These are phyloP conservation scores for Fusarium begoniae DNA, from an alignment of 2,329 filamentous ascomycete genomes.

Conservation along the genomic window DNA sequence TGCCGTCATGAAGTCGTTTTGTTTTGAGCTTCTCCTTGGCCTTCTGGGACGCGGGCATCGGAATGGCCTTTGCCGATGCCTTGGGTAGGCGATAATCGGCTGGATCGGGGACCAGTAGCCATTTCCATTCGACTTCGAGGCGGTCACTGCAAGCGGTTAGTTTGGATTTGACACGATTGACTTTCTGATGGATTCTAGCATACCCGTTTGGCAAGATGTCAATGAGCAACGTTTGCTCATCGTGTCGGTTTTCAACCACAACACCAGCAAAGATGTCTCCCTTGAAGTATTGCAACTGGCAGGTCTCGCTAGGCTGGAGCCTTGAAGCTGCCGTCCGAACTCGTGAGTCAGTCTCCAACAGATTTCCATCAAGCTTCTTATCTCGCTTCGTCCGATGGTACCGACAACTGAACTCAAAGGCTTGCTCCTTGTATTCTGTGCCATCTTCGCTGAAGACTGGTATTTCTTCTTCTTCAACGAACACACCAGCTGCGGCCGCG, in stretches of 20 bases:
- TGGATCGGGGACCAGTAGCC: conserved; percentile 77
- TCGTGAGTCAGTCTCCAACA: conserved; percentile 74
- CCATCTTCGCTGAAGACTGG: conserved; percentile 91
- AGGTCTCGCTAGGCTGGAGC: conserved; percentile 77
- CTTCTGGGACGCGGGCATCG: conserved; percentile 71
- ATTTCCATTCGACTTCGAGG: conserved; percentile 86
- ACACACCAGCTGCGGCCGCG: conserved; percentile 88
- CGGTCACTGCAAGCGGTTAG: conserved; percentile 69
- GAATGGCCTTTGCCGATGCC: conserved; percentile 76
- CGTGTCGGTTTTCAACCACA: conserved; percentile 81
- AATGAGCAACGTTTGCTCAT: conserved; percentile 80
- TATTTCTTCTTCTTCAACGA: conserved; percentile 86
- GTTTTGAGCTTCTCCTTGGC: conserved; percentile 74
- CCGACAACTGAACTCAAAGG: conserved; percentile 92
- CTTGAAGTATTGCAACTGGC: conserved; percentile 85
- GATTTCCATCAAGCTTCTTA: conserved; percentile 74
- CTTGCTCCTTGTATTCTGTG: conserved; percentile 90
- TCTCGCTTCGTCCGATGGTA: conserved; percentile 92
- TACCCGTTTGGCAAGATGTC: conserved; percentile 88
- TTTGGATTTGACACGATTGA: neutral
- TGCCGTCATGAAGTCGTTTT: conserved; percentile 67
- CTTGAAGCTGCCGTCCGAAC: conserved; percentile 74
- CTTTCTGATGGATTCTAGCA: conserved; percentile 46
- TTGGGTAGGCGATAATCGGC: conserved; percentile 77
- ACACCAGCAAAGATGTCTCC: conserved; percentile 92